phyloP scores from a whole-genome alignment of 192 early-diverging fungal genomes.

The Glomus cerebriforme region DNA sequence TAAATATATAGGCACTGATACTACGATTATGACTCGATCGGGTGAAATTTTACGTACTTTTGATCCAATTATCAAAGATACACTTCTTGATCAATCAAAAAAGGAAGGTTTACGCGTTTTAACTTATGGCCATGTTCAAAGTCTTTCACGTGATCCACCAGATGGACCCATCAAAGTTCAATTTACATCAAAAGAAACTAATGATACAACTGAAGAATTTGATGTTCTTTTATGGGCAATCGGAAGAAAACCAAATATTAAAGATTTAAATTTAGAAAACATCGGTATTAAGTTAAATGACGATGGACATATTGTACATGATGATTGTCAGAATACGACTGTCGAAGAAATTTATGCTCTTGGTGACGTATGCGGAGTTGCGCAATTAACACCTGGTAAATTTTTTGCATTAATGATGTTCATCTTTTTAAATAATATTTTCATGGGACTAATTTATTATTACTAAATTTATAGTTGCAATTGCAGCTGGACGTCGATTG shows the following conservation, averaged over 20 bases:
- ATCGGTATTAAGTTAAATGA: conserved; percentile 63
- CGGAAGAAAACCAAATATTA: conserved; percentile 78
- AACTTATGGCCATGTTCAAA: conserved; percentile 59
- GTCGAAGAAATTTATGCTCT: conserved; percentile 78
- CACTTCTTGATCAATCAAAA: conserved; percentile 75
- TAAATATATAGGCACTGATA: conserved; percentile 55
- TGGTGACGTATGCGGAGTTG: conserved; percentile 91
- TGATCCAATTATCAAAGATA: conserved; percentile 81
- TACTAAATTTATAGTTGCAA: conserved; percentile 65
- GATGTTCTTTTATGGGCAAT: conserved; percentile 92
- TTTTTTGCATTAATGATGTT: not conserved
- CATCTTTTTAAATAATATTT: not conserved
- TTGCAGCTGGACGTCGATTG: conserved; percentile 89
- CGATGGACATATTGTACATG: conserved; percentile 74
- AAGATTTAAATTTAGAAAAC: conserved; percentile 69
- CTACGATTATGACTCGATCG: conserved; percentile 85
- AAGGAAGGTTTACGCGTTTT: conserved; percentile 82
- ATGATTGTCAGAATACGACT: conserved; percentile 88
- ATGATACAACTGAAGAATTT: conserved; percentile 57
- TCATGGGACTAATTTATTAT: not conserved
- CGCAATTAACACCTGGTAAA: conserved; percentile 87
- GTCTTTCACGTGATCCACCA: conserved; percentile 60
- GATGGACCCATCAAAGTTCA: conserved; percentile 58
- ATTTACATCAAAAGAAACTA: conserved; percentile 41
- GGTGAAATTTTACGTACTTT: conserved; percentile 83